A percentile compares a stretch with the other conserved stretches of the same genome.
These are phyloP conservation scores for Leishmania braziliensis DNA, from an alignment of 208 protist species.

Conservation along the genomic window DNA sequence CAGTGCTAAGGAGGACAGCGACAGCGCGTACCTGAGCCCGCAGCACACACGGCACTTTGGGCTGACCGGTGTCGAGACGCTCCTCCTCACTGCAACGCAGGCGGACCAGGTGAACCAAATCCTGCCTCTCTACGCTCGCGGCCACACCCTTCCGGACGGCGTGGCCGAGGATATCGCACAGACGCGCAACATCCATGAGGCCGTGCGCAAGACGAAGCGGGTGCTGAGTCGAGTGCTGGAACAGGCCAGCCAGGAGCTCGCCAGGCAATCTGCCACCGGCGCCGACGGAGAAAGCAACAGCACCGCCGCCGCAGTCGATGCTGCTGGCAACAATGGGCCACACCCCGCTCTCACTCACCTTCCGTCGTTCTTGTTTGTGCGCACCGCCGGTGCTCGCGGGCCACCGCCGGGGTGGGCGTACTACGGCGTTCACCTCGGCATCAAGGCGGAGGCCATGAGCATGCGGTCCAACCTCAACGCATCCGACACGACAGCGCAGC, in stretches of 20 bases:
- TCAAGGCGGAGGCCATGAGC: slow-evolving; percentile 55
- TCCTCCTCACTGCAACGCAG: slow-evolving; percentile 59
- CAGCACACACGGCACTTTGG: slow-evolving; percentile 46
- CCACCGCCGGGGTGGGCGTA: slow-evolving; percentile 69
- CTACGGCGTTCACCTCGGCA: slow-evolving; percentile 66
- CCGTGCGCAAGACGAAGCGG: slow-evolving; percentile 50
- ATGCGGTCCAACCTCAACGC: slow-evolving; percentile 56
- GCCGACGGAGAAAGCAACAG: slow-evolving; percentile 8
- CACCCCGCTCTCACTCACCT: slow-evolving; percentile 55
- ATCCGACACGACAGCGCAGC: slow-evolving; percentile 17
- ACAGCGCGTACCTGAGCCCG: slow-evolving; percentile 18
- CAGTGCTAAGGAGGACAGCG: not conserved
- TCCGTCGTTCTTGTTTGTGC: slow-evolving; percentile 70
- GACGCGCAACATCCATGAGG: slow-evolving; percentile 63
- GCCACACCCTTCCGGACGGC: slow-evolving; percentile 47
- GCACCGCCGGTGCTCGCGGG: slow-evolving; percentile 41
- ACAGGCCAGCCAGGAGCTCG: slow-evolving; percentile 17
- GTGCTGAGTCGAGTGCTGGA: slow-evolving; percentile 8
- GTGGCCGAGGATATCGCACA: slow-evolving; percentile 49
- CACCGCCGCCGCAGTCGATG: not conserved
- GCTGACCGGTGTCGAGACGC: slow-evolving; percentile 53
- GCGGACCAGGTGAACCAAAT: slow-evolving; percentile 61
- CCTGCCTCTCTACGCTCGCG: slow-evolving; percentile 59
- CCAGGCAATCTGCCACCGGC: not conserved
- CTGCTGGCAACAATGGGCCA: not conserved